Evolutionary conservation across 2,329 filamentous ascomycete genomes (phyloP), one percentile per base, ranked within the genome.

Genomic region (Epichloe aotearoae): DNA sequence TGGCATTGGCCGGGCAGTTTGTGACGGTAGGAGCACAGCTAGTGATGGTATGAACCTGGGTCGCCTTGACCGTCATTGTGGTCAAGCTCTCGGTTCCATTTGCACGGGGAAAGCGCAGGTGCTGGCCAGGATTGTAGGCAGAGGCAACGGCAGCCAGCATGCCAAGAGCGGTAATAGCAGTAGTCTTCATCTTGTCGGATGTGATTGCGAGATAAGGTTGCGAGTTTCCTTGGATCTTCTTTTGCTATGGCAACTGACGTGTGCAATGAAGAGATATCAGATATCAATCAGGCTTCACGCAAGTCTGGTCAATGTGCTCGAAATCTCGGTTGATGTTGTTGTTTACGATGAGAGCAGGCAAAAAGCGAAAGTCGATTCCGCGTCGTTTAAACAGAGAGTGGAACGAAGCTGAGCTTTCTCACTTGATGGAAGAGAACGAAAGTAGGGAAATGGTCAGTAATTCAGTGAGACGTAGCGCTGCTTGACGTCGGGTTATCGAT

Each of bases 1-100:
- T 61, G 54, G 61, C 45, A 52, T 59, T 49, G 51, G 47, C 64
- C 50, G 69, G 69, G 66, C 78, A 82, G 77, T 79, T 68, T 64
- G 76, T 78, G 61, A 79, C 71, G 51, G 73, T 75, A 51, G 77
- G 68, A 55, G 69, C 74, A 62, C 77, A 81, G 52, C 74, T 78
- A 59, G 72, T 80, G 66, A 80, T 69, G 64, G 77, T 81, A 54
- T 74, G 67, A 56, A 77, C 66, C 62, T 76, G 66, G 52, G 76
- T 80, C 62, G 71, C 66, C 69, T 73, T 71, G 67, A 80, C 69
- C 57, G 75, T 71, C 53, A 71, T 55, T 38, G 71, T 72, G 49
- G 69, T 72, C 57, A 62, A 52, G 50, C 34, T 52, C 38, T 51
- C 54, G 41, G 59, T 52, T 40, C 53, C 53, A 58, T 64, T 67